Percentiles rank a stretch among this genome's conserved stretches.
These are phyloP conservation scores for Limonium bicolor DNA, from an alignment of 148 eudicot genomes.

Conservation along the genomic window DNA sequence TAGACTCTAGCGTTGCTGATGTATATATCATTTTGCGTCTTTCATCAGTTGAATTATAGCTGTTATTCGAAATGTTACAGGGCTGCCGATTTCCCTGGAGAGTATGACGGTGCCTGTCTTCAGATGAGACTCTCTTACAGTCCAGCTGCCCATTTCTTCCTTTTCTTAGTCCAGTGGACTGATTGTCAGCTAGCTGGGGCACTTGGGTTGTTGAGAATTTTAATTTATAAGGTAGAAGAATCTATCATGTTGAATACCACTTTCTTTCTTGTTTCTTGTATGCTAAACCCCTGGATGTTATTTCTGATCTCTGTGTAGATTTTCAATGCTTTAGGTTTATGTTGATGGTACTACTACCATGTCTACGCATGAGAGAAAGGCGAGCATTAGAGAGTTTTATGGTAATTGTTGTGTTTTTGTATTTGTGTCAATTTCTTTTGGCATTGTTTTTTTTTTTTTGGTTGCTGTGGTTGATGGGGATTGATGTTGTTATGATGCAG, in stretches of 20 bases:
- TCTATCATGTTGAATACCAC: too few relatives aligned
- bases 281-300: too few relatives aligned
- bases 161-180: slow-evolving; percentile 94
- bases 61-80: too few relatives aligned
- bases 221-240: slow-evolving; percentile 91
- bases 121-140: slow-evolving; percentile 98
- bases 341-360: slow-evolving; percentile 97
- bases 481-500: slow-evolving; percentile 23
- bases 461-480: slow-evolving; percentile 6
- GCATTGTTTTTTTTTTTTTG: background rate
- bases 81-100: slow-evolving; percentile 80
- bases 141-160: slow-evolving; percentile 94
- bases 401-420: slow-evolving; percentile 26
- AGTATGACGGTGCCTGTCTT: slow-evolving; percentile 88
- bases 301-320: too few relatives aligned
- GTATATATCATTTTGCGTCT: too few relatives aligned
- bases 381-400: slow-evolving; percentile 87
- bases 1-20: too few relatives aligned
- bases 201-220: slow-evolving; percentile 69
- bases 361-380: slow-evolving; percentile 93
- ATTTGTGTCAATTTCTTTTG: background rate
- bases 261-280: too few relatives aligned
- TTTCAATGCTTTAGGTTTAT: slow-evolving; percentile 51
- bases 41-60: too few relatives aligned
- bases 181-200: slow-evolving; percentile 95